Base-by-base conservation (phyloP, 2,329 filamentous ascomycete species). In the Aspergillus tamarii region DNA sequence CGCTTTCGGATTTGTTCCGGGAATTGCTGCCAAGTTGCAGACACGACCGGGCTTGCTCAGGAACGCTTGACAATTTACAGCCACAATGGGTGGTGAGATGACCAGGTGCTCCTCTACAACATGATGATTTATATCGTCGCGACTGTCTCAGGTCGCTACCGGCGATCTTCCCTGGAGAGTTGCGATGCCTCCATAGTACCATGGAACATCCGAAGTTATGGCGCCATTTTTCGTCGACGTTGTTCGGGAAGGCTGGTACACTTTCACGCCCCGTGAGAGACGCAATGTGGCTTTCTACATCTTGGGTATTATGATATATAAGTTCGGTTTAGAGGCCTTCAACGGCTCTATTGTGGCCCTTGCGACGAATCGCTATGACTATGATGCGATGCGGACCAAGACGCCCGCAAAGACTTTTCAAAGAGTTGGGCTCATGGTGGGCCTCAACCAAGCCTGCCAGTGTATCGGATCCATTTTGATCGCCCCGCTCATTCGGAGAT, bases 401-500 rank as follows among this genome's bases (percentile, higher is more conserved):
- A 66, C 61, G 7, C 28, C 55, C 1, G 59, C 66, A 16, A 67
- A 67, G 58, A 67, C 66, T 5, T 67, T 67, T 21, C 61, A 67
- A 43, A 46, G 66, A n/a, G 66, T 67, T 32, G 66, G 66, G n/a
- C 61, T 67, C 9, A 64, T 67, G 66, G 64, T 64, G 19, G 64
- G 66, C 39, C 60, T 67, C 1, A 67, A 67, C 28, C 66, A 66
- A 41, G 64, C 64, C 19, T 66, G 61, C 48, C 66, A 67, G 41
- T 66, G 66, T 46, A 61, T 67, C 45, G 66, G 66, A 12, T 66
- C 66, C 19, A 67, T 66, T n/a, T 43, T 67, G 34, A 66, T 67
- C 28, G 64, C 66, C 30, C 66, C 66, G 10, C 45, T 67, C 14
- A 64, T 66, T 21, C 64, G 64, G 19, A 65, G 66, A 48, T 66